Percentiles rank a stretch among this genome's conserved stretches.
These are phyloP conservation scores for Fusarium nanum DNA, from an alignment of 2,329 filamentous ascomycete genomes.

Conservation along the genomic window DNA sequence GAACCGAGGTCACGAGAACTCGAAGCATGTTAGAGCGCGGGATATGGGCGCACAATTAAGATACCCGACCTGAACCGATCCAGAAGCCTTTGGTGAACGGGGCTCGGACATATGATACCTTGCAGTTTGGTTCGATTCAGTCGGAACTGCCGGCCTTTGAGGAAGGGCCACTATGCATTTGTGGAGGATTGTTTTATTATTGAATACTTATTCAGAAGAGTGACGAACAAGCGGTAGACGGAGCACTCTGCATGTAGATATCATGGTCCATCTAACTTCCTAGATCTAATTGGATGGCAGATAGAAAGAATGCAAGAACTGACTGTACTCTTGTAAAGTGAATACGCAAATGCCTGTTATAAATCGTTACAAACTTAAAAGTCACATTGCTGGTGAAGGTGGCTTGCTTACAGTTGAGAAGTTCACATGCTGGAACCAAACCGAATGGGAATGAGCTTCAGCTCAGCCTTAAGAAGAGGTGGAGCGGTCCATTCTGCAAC, in stretches of 20 bases:
- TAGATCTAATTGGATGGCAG: conserved; percentile 10
- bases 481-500: conserved; percentile 6
- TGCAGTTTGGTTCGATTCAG: conserved; percentile 7
- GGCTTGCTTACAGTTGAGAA: background rate
- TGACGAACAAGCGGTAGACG: conserved; percentile 20
- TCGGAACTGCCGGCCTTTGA: conserved; percentile 12
- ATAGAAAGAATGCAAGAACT: conserved; percentile 13
- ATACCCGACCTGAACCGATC: conserved; percentile 10
- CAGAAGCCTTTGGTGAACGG: conserved; percentile 8
- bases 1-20: conserved; percentile 5
- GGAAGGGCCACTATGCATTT: conserved; percentile 2
- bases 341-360: conserved; percentile 11
- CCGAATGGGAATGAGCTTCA: conserved; percentile 1
- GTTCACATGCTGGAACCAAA: conserved; percentile 1
- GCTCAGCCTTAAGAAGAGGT: conserved; percentile 2
- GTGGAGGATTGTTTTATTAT: conserved; percentile 6
- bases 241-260: conserved; percentile 18
- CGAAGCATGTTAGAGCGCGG: conserved; percentile 5
- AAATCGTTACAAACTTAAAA: conserved; percentile 13
- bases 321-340: conserved; percentile 1
- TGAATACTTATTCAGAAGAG: conserved; percentile 19
- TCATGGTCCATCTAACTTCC: background rate
- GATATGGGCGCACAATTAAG: conserved; percentile 11
- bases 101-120: conserved; percentile 29
- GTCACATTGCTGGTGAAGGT: background rate